These are phyloP conservation scores for Cornus florida DNA, from an alignment of 148 eudicot species.

Conservation along the genomic window DNA sequence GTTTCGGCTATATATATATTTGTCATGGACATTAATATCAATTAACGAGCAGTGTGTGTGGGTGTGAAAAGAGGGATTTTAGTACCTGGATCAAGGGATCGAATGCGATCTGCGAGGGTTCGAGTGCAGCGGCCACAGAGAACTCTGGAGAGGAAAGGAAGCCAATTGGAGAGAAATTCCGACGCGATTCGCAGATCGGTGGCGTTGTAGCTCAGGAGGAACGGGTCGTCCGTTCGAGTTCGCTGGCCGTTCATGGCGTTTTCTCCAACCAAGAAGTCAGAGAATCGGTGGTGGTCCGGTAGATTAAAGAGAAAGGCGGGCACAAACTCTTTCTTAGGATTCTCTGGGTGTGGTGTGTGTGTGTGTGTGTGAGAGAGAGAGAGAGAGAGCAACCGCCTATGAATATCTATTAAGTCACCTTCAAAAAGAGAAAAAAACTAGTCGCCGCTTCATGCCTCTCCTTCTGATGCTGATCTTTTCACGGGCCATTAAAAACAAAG, in stretches of 20 bases:
- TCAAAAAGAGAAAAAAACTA: no score
- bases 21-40: not conserved
- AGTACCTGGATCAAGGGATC: constrained; percentile 48
- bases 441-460: no score
- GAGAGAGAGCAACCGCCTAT: no score
- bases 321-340: not conserved
- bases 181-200: constrained; percentile 73
- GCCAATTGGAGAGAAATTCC: constrained; percentile 75
- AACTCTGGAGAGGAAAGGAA: constrained; percentile 67
- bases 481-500: no score
- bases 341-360: no score
- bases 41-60: no score
- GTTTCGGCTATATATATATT: not conserved
- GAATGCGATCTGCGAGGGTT: constrained; percentile 50
- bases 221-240: constrained; percentile 42
- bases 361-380: no score
- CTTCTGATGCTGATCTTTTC: no score
- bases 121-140: constrained; percentile 58
- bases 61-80: not conserved
- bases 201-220: constrained; percentile 50
- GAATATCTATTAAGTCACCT: no score
- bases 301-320: not conserved
- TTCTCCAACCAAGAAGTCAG: not conserved
- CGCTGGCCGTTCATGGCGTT: constrained; percentile 27
- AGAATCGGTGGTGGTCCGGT: not conserved